Evolutionary conservation across 495 filamentous ascomycete species (phyloP).

Genomic region (Physcia stellaris): DNA sequence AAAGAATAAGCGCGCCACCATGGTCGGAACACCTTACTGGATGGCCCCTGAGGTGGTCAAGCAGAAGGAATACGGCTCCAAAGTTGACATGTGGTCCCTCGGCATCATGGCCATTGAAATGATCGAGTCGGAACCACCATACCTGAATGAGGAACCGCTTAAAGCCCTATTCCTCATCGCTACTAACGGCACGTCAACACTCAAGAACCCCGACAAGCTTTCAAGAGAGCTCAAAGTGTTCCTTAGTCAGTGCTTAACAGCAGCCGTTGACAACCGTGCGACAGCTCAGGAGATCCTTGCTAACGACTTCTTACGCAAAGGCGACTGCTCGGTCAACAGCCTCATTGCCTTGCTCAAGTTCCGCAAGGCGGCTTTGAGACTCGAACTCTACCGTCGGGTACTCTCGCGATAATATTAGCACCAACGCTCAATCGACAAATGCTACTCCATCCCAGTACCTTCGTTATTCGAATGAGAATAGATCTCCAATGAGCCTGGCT

Average conservation of each 20-base stretch:
- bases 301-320: constrained; percentile 59
- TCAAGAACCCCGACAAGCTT: constrained; percentile 95
- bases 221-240: constrained; percentile 95
- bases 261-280: constrained; percentile 88
- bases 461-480: too few species aligned
- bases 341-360: constrained; percentile 79
- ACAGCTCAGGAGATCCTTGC: constrained; percentile 74
- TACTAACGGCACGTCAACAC: constrained; percentile 88
- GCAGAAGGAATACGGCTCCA: constrained; percentile 95
- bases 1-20: constrained; percentile 92
- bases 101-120: constrained; percentile 99
- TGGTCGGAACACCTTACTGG: constrained; percentile 99
- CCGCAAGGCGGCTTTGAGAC: too few species aligned
- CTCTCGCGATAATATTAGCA: too few species aligned
- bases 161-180: constrained; percentile 96
- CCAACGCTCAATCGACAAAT: too few species aligned
- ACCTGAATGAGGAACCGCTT: constrained; percentile 93
- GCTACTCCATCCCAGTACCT: too few species aligned
- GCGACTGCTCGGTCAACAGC: constrained; percentile 63
- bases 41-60: constrained; percentile 99
- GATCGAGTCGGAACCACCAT: constrained; percentile 97
- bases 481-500: too few species aligned
- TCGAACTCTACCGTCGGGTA: too few species aligned
- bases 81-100: constrained; percentile 97
- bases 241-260: constrained; percentile 86